Base-by-base conservation (phyloP, 75 land plant species). In the Selaginella tamariscina region DNA sequence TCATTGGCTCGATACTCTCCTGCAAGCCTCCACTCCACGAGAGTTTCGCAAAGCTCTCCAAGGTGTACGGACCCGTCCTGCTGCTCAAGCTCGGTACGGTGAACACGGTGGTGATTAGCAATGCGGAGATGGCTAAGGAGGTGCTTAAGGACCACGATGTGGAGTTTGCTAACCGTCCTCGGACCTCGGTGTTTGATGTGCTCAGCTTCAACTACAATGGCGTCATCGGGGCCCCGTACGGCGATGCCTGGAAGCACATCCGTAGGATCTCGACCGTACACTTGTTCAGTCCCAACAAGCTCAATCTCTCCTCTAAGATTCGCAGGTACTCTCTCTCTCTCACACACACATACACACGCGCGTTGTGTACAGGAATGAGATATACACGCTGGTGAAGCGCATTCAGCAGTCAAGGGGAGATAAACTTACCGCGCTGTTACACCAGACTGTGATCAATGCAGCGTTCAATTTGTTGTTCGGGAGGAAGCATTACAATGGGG, bases 111-210 rank as follows among this genome's bases (percentile, higher is more conserved):
- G 83, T 85, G 2, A 65, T 79, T 55, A 74, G 79, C 29, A 80
- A 79, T 30, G 69, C 91, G 1, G 56, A 63, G 11, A 32, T 75
- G 22, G 91, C 83, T 9, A 64, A 31, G 27, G 78, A 82, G 30
- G 44, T 82, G 31, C 74, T 88, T 68, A 72, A 72, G 27, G 69
- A 73, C n/a, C 83, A 85, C 29, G 91, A 88, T 33, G 79, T 68
- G 27, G 68, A 68, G 22, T 81, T 85, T 65, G 32, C 78, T 22
- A 70, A 33, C 66, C 72, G 88, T 18, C 91, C 91, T 0, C 56
- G 65, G 33, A 31, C 32, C 1, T 29, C 54, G 1, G 56, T 23
- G 28, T 27, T 30, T 1, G 56, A 65, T 24, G 21, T 33, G 20
- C 30, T 72, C 2, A 28, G 32, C 29, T 31, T 27, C 23, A 68